Base-by-base conservation (phyloP, 176 grass and related monocot genomes). In the Eleusine coracana region DNA sequence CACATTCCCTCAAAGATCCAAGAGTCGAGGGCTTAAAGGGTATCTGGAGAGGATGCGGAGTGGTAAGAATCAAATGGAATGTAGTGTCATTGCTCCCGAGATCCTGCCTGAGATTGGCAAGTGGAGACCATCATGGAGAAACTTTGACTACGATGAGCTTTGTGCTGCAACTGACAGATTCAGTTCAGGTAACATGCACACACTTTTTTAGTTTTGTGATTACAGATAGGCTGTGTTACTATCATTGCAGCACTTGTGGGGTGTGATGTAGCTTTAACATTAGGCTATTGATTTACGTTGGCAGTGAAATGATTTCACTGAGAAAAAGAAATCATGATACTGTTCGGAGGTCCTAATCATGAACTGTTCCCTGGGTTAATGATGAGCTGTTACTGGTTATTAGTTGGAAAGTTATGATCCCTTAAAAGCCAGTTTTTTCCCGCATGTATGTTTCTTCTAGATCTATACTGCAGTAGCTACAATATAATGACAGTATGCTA, bases 111-210 rank as follows among this genome's bases (percentile, higher is more conserved):
- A 94, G 75, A 87, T 91, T 39, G 84, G 83, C 50, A 99, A 87
- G 73, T 93, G 83, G 77, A 96, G 82, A 58, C 97, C 93, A 48
- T 94, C 93, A 78, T 99, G 97, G 97, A 89, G 97, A 83, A 99
- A 87, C 70, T 99, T 99, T 46, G 93, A 93, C 58, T 90, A 96
- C 20, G 34, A 84, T 28, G 97, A 99, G 78, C 93, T 99, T 56
- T 84, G 88, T 37, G 74, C 82, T 51, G 97, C 93, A 14, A 99
- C 97, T 63, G 75, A 92, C 78, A 88, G 83, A 63, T 99, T 99
- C 72, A 94, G 86, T 82, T 70, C 89, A 99, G 97, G 97, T 96
- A 86, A 75, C 38, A 80, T 84, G 68, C 31, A 2, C 75, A 64
- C 65, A 72, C 55, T 72, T 58, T 15, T 68, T 50, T 61, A 40